These are phyloP conservation scores for Wickerhamomyces sp. DNA, from an alignment of 1,139 yeast species.

Conservation along the genomic window DNA sequence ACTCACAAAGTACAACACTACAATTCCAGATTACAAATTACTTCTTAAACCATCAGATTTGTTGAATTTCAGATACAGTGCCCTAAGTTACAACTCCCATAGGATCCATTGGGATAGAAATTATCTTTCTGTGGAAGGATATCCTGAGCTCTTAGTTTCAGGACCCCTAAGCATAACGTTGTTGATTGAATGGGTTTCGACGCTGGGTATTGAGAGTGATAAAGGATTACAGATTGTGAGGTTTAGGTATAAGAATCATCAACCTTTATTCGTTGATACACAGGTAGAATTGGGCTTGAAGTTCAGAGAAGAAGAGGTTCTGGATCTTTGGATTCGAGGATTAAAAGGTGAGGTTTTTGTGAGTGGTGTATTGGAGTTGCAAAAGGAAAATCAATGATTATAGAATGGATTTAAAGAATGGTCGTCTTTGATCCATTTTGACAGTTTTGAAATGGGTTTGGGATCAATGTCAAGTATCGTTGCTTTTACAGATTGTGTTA, in stretches of 20 bases:
- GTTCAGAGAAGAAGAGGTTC: conserved; percentile 7
- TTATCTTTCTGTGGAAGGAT: conserved; percentile 55
- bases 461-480: conserved; percentile 32
- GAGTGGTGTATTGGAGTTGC: too few relatives aligned
- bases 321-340: conserved; percentile 22
- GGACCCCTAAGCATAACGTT: conserved; percentile 76
- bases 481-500: too few relatives aligned
- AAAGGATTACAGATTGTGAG: conserved; percentile 19
- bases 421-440: conserved; percentile 32
- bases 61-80: conserved; percentile 56
- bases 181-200: conserved; percentile 38
- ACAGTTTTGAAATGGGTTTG: conserved; percentile 25
- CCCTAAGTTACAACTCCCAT: conserved; percentile 77
- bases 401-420: too few relatives aligned
- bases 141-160: conserved; percentile 62
- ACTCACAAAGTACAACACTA: conserved; percentile 1
- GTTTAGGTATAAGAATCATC: conserved; percentile 44
- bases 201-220: conserved; percentile 11
- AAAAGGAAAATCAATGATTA: too few relatives aligned
- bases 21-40: conserved; percentile 14
- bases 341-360: too few relatives aligned
- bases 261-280: conserved; percentile 40
- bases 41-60: conserved; percentile 19
- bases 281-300: conserved; percentile 23
- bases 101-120: conserved; percentile 65